Evolutionary conservation across 352 stramenopile genomes (phyloP).

Genomic region (Globisporangium nodosum): DNA sequence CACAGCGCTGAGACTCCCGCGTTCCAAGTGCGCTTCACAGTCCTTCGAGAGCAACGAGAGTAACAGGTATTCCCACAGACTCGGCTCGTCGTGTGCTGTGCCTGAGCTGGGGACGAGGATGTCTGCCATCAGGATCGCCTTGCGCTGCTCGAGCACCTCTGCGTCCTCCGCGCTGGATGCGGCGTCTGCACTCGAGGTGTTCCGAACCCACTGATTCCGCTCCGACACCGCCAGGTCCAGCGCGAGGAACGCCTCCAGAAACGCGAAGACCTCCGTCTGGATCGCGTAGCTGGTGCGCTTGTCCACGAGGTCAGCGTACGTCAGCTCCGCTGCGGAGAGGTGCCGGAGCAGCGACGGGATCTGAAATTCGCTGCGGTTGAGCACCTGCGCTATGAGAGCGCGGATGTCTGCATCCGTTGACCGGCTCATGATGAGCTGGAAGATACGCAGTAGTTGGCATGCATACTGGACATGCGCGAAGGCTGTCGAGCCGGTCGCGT

Average conservation of each 20-base stretch:
- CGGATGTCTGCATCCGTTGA: constrained; percentile 38
- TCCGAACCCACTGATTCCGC: constrained; percentile 12
- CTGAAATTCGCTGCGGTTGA: constrained; percentile 21
- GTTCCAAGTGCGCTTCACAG: background rate
- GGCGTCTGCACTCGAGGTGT: background rate
- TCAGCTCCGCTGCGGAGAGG: constrained; percentile 2
- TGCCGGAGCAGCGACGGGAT: constrained; percentile 23
- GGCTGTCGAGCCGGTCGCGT: background rate
- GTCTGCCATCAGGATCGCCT: constrained; percentile 41
- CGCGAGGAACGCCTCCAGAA: constrained; percentile 32
- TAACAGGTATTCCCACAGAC: constrained; percentile 31
- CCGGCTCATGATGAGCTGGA: constrained; percentile 30
- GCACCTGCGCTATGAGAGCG: constrained; percentile 27
- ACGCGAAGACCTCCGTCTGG: constrained; percentile 22
- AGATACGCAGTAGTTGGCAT: constrained; percentile 26
- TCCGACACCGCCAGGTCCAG: constrained; percentile 29
- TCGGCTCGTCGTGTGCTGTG: constrained; percentile 24
- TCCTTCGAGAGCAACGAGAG: constrained; percentile 20
- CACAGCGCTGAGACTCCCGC: background rate
- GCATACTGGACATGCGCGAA: constrained; percentile 10
- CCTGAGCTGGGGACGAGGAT: constrained; percentile 30
- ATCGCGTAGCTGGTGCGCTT: constrained; percentile 9
- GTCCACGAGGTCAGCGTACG: background rate
- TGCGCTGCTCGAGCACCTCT: constrained; percentile 50
- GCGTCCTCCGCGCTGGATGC: constrained; percentile 24